phyloP scores from a whole-genome alignment of 2,329 filamentous ascomycete species.

The Neofusicoccum kwambonambiense region DNA sequence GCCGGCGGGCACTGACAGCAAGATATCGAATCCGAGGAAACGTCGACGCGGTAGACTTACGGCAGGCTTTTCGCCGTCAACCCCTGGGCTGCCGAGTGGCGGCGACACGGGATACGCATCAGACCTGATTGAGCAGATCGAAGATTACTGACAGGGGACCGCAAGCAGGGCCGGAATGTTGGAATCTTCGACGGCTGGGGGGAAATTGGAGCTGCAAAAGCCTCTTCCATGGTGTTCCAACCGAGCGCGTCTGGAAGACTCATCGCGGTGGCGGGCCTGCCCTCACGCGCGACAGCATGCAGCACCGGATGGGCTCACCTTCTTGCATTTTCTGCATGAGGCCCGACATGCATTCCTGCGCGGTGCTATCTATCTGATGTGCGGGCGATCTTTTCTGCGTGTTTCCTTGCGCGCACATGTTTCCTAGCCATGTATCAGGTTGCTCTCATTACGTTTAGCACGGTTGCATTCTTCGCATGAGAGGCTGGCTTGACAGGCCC shows the following conservation, averaged over 20 bases:
- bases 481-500: not conserved
- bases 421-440: not conserved
- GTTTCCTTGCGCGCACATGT: slow-evolving; percentile 1
- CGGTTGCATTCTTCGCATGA: not conserved
- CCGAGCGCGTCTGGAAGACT: not conserved
- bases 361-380: not conserved
- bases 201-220: slow-evolving; percentile 9
- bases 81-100: not conserved
- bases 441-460: slow-evolving; percentile 5
- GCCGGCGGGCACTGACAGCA: not conserved
- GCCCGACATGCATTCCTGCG: not conserved
- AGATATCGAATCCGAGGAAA: slow-evolving; percentile 9
- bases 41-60: not conserved
- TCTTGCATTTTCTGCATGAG: slow-evolving; percentile 7
- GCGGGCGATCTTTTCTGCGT: not conserved
- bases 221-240: not conserved
- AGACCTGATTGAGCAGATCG: slow-evolving; percentile 3
- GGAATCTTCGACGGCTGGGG: not conserved
- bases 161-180: not conserved
- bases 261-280: not conserved
- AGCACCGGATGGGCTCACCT: not conserved
- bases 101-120: not conserved
- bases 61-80: not conserved
- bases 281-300: slow-evolving; percentile 1
- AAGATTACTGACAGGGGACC: not conserved